These are phyloP conservation scores for Nematodospora valgi DNA, from an alignment of 805 yeast species.

Conservation along the genomic window DNA sequence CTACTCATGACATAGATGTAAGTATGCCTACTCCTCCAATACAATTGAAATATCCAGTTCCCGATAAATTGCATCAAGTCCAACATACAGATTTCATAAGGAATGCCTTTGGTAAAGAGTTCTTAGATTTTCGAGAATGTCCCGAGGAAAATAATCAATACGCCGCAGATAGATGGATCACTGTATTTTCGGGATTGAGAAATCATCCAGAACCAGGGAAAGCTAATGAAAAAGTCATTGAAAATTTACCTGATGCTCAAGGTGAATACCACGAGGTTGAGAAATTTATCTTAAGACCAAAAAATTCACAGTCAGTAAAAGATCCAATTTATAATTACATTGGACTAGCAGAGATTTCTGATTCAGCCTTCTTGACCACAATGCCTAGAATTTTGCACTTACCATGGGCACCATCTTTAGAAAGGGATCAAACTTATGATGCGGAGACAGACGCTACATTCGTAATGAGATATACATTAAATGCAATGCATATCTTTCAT, in stretches of 20 bases:
- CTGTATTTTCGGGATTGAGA: constrained; percentile 35
- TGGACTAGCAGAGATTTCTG: constrained; percentile 37
- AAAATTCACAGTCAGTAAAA: constrained; percentile 16
- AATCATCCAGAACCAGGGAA: constrained; percentile 12
- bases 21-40: constrained; percentile 16
- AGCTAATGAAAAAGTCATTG: constrained; percentile 5
- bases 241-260: constrained; percentile 9
- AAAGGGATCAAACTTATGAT: constrained; percentile 30
- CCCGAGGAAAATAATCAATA: constrained; percentile 30
- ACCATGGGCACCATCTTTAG: constrained; percentile 40
- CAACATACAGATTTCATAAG: constrained; percentile 36
- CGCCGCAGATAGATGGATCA: constrained; percentile 39
- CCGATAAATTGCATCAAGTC: constrained; percentile 20
- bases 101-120: constrained; percentile 37
- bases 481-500: constrained; percentile 36
- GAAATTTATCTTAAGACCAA: constrained; percentile 12
- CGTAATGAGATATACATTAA: constrained; percentile 26
- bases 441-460: constrained; percentile 28
- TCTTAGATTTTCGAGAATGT: constrained; percentile 25
- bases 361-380: constrained; percentile 38
- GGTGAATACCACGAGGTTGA: constrained; percentile 4
- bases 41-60: constrained; percentile 24
- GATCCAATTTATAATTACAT: constrained; percentile 29
- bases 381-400: constrained; percentile 39
- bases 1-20: constrained; percentile 6